These are phyloP conservation scores for Scedosporium boydii DNA, from an alignment of 2,329 filamentous ascomycete species.

Conservation along the genomic window DNA sequence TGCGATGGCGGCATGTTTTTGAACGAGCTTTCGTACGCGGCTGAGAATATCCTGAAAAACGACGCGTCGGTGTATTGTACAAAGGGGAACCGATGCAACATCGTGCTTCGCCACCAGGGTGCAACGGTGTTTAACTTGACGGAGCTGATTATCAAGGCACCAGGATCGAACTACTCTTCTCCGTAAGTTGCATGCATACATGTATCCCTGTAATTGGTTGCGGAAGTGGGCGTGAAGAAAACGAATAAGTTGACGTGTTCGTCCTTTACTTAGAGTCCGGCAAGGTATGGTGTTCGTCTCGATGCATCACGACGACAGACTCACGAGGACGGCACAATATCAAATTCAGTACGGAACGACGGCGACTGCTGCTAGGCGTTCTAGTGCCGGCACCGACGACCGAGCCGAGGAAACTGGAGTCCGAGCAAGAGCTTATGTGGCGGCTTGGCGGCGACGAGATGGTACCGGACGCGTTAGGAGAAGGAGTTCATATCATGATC, in stretches of 20 bases:
- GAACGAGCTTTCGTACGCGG: conserved; percentile 53
- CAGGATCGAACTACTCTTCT: conserved; percentile 69
- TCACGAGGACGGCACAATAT: conserved; percentile 64
- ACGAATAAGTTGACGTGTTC: neutral
- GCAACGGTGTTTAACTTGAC: conserved; percentile 73
- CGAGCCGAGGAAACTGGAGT: conserved; percentile 18
- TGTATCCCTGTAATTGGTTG: neutral
- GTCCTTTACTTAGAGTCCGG: conserved; percentile 52
- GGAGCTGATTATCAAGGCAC: conserved; percentile 81
- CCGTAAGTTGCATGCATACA: conserved; percentile 51
- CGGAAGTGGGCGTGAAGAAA: neutral
- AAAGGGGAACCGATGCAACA: conserved; percentile 77
- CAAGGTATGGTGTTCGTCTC: conserved; percentile 88
- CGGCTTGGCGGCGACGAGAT: conserved; percentile 1
- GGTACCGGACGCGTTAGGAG: neutral
- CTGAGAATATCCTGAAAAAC: conserved; percentile 75
- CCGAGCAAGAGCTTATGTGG: conserved; percentile 4
- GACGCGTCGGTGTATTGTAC: conserved; percentile 86
- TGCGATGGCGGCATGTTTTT: conserved; percentile 73
- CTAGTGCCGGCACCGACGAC: conserved; percentile 8
- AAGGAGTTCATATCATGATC: neutral
- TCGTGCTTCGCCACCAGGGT: conserved; percentile 74
- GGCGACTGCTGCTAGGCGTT: conserved; percentile 9
- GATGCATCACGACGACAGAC: conserved; percentile 71
- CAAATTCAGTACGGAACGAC: conserved; percentile 54